phyloP scores from a whole-genome alignment of 2,329 filamentous ascomycete genomes.

The Pseudocercospora fuligena region DNA sequence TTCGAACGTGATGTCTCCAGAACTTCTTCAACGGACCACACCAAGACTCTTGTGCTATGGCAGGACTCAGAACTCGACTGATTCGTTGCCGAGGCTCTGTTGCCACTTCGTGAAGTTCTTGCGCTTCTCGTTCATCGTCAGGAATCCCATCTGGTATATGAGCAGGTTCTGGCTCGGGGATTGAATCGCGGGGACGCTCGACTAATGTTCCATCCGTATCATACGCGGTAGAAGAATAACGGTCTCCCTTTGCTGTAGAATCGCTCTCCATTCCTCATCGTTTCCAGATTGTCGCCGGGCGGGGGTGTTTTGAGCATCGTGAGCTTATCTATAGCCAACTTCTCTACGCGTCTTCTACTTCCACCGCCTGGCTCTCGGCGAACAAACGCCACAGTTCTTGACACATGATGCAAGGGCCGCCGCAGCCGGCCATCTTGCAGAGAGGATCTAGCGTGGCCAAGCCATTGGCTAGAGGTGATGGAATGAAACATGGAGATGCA shows the following conservation, averaged over 20 bases:
- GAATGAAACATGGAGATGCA: neutral
- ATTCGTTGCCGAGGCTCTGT: neutral
- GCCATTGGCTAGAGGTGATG: neutral
- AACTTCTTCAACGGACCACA: slow-evolving; percentile 47
- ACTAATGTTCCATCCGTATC: neutral
- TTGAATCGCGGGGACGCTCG: slow-evolving; percentile 16
- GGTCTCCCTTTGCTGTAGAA: neutral
- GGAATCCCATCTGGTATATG: slow-evolving; percentile 25
- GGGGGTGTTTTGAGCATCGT: neutral
- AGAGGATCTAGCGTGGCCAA: slow-evolving; percentile 6
- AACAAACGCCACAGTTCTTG: neutral
- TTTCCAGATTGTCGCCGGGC: neutral
- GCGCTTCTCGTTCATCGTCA: slow-evolving; percentile 42
- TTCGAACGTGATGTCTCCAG: slow-evolving; percentile 57
- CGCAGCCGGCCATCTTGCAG: slow-evolving; percentile 8
- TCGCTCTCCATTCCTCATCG: neutral
- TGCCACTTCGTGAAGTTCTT: slow-evolving; percentile 35
- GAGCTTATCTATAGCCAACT: neutral
- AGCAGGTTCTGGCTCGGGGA: slow-evolving; percentile 35
- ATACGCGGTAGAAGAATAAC: slow-evolving; percentile 6
- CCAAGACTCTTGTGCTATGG: slow-evolving; percentile 35
- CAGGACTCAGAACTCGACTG: slow-evolving; percentile 16
- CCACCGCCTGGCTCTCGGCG: neutral
- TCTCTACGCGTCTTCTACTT: neutral
- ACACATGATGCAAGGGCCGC: slow-evolving; percentile 6